Conservation (phyloP, 2,329 filamentous ascomycete genomes). For the Sarocladium oryzae region DNA sequence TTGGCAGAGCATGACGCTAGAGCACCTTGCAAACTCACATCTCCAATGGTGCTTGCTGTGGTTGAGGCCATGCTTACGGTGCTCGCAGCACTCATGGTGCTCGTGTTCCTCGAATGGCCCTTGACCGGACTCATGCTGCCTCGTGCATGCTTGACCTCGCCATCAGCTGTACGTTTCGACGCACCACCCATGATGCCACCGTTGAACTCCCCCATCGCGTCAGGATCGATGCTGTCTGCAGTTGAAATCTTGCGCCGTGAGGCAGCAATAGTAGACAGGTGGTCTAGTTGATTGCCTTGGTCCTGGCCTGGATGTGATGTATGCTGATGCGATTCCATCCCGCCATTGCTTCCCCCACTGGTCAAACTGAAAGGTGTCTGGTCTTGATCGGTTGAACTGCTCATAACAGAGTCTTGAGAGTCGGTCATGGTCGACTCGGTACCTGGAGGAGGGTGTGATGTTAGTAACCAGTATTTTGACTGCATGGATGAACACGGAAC, state of each 20-base stretch:
- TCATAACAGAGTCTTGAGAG: constrained; percentile 22
- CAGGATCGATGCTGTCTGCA: constrained; percentile 16
- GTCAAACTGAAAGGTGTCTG: constrained; percentile 19
- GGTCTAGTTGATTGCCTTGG: constrained; percentile 49
- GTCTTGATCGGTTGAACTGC: constrained; percentile 20
- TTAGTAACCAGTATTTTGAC: no score
- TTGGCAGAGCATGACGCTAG: constrained; percentile 11
- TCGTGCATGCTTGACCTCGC: constrained; percentile 55
- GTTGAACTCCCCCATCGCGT: not conserved
- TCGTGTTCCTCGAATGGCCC: constrained; percentile 66
- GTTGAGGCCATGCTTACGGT: constrained; percentile 54
- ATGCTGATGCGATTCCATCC: constrained; percentile 10
- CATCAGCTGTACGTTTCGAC: constrained; percentile 73
- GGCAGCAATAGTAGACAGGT: constrained; percentile 52
- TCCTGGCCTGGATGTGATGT: constrained; percentile 19
- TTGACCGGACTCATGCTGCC: constrained; percentile 39
- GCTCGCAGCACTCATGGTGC: constrained; percentile 62
- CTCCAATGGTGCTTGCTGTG: constrained; percentile 64
- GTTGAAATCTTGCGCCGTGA: constrained; percentile 42
- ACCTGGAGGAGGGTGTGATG: not conserved
- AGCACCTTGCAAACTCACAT: constrained; percentile 44
- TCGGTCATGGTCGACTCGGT: not conserved
- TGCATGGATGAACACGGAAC: no score
- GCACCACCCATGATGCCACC: constrained; percentile 27
- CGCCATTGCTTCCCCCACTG: constrained; percentile 17